phyloP scores from a whole-genome alignment of 192 early-diverging fungal genomes.

The Phlyctochytrium arcticum region DNA sequence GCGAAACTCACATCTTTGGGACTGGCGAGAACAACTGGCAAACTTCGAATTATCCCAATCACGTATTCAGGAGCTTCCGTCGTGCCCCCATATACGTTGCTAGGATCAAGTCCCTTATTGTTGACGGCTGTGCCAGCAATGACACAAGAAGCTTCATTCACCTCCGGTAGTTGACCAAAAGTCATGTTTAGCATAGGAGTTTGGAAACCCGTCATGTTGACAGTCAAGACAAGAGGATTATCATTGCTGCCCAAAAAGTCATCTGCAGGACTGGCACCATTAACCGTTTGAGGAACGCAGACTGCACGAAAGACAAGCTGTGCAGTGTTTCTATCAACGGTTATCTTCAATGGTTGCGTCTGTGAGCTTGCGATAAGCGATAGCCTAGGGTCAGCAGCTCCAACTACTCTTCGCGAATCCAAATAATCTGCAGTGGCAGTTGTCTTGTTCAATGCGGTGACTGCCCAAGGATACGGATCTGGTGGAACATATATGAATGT shows the following conservation, averaged over 20 bases:
- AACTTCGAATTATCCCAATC: not conserved
- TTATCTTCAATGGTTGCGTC: not conserved
- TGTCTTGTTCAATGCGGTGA: not conserved
- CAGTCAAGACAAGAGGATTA: not conserved
- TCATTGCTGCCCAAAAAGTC: not conserved
- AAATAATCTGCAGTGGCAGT: not conserved
- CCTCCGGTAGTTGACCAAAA: not conserved
- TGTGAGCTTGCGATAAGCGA: not conserved
- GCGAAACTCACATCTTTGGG: not conserved
- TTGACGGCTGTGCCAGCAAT: not conserved
- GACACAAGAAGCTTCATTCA: not conserved
- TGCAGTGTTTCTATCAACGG: not conserved
- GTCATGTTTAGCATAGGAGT: not conserved
- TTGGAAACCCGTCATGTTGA: not conserved
- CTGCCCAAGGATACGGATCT: not conserved
- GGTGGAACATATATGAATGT: not conserved
- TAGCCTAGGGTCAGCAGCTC: not conserved
- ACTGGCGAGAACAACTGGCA: not conserved
- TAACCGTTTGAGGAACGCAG: not conserved
- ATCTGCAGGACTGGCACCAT: not conserved
- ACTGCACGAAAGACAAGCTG: not conserved
- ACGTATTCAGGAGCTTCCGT: not conserved
- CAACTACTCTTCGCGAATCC: not conserved
- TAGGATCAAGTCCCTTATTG: not conserved
- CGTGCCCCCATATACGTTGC: not conserved